Percentiles rank a stretch among this genome's conserved stretches.
phyloP scores from a whole-genome alignment of 2,329 filamentous ascomycete genomes.

The Hypoxylon sp. region DNA sequence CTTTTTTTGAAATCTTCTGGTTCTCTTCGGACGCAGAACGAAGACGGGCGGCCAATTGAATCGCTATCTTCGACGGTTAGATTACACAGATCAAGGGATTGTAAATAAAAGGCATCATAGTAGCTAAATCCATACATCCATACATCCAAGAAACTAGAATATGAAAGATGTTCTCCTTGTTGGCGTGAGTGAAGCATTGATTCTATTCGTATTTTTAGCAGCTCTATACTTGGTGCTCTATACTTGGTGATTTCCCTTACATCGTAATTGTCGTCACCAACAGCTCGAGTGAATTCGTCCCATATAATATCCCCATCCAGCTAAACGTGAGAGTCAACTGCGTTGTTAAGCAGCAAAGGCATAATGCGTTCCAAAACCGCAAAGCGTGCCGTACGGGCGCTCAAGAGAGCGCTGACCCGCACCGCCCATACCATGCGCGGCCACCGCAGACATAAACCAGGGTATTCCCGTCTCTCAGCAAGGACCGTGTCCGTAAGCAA shows the following conservation, averaged over 20 bases:
- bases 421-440: slow-evolving; percentile 20
- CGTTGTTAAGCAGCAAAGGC: neutral
- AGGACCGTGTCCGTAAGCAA: neutral
- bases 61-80: neutral
- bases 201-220: slow-evolving; percentile 12
- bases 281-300: neutral
- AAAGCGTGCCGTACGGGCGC: slow-evolving; percentile 36
- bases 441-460: neutral
- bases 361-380: slow-evolving; percentile 39
- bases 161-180: neutral
- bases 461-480: neutral
- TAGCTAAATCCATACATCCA: slow-evolving; percentile 19
- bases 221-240: slow-evolving; percentile 14
- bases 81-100: slow-evolving; percentile 4
- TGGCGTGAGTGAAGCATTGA: neutral
- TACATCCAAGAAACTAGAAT: neutral
- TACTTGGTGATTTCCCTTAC: slow-evolving; percentile 8
- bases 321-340: neutral
- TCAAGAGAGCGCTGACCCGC: slow-evolving; percentile 43
- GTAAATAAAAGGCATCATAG: slow-evolving; percentile 4
- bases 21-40: slow-evolving; percentile 19
- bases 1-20: neutral
- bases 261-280: neutral
- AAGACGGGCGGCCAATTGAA: slow-evolving; percentile 19
- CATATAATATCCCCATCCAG: neutral